Evolutionary conservation across 768 basidiomycete species (phyloP).

Genomic region (Lenzites betulinus): DNA sequence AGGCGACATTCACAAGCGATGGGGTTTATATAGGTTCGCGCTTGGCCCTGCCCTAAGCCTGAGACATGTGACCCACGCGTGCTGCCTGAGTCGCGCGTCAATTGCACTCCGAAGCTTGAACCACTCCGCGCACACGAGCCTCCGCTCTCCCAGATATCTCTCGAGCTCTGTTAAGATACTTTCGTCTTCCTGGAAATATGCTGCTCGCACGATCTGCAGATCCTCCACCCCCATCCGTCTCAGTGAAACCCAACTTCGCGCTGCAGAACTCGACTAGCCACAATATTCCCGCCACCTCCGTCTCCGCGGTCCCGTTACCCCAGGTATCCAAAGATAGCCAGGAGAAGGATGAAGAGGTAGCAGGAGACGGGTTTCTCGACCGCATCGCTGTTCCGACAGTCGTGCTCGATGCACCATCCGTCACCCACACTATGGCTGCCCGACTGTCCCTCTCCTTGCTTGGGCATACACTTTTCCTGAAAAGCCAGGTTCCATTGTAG

Average conservation of each 20-base stretch:
- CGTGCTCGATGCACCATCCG: slow-evolving; percentile 48
- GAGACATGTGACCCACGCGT: slow-evolving; percentile 3
- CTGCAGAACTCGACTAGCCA: slow-evolving; percentile 8
- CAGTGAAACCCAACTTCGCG: background rate
- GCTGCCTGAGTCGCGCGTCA: background rate
- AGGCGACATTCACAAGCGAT: too few relatives aligned
- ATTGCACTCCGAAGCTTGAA: background rate
- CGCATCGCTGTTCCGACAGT: slow-evolving; percentile 40
- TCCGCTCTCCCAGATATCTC: background rate
- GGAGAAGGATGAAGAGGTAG: background rate
- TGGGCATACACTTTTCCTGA: slow-evolving; percentile 73
- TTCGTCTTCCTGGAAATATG: background rate
- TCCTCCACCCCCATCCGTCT: background rate
- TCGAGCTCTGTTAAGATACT: background rate
- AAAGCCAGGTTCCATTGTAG: slow-evolving; percentile 79
- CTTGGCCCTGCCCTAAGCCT: slow-evolving; percentile 14
- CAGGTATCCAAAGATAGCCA: background rate
- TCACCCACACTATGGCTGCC: slow-evolving; percentile 63
- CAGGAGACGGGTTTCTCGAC: background rate
- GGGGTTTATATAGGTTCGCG: slow-evolving; percentile 3
- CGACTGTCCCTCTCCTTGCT: slow-evolving; percentile 63
- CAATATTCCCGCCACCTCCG: background rate
- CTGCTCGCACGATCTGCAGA: slow-evolving; percentile 3
- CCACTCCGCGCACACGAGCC: background rate
- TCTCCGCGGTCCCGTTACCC: background rate